Percentiles rank a stretch among this genome's conserved stretches.
These are phyloP conservation scores for Fomitopsis palustris DNA, from an alignment of 1,284 basidiomycete species.

Conservation along the genomic window DNA sequence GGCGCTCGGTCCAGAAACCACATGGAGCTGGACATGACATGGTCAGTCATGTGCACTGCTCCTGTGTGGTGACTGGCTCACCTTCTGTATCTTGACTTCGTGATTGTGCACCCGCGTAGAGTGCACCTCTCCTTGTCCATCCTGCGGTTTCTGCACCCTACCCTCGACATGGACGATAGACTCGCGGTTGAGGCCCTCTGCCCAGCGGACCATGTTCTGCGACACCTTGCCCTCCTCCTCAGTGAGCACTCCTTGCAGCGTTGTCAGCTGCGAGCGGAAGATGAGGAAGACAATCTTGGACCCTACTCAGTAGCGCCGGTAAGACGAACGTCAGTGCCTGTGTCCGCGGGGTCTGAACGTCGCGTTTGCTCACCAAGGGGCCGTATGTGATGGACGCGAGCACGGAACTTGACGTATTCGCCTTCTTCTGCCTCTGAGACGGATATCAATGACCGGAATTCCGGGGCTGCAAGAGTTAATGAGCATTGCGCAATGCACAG, in stretches of 20 bases:
- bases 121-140: constrained; percentile 49
- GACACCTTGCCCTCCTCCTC: constrained; percentile 53
- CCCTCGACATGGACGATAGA: constrained; percentile 66
- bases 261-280: constrained; percentile 58
- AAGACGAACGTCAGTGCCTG: background rate
- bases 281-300: constrained; percentile 63
- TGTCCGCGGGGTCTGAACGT: background rate
- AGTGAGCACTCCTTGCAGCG: constrained; percentile 62
- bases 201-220: constrained; percentile 70
- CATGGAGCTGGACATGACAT: constrained; percentile 36
- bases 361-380: constrained; percentile 39
- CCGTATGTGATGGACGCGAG: constrained; percentile 60
- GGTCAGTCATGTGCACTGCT: constrained; percentile 8
- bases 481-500: background rate
- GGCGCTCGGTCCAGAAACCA: constrained; percentile 48
- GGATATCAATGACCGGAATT: constrained; percentile 14
- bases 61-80: constrained; percentile 25
- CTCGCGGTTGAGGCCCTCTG: constrained; percentile 52
- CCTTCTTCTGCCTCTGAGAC: constrained; percentile 36
- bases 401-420: constrained; percentile 52
- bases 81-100: constrained; percentile 58
- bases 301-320: constrained; percentile 13
- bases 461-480: constrained; percentile 18
- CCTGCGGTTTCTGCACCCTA: constrained; percentile 32
- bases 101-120: constrained; percentile 50